These are phyloP conservation scores for Scheffersomyces illinoinensis DNA, from an alignment of 1,139 yeast genomes.

Conservation along the genomic window DNA sequence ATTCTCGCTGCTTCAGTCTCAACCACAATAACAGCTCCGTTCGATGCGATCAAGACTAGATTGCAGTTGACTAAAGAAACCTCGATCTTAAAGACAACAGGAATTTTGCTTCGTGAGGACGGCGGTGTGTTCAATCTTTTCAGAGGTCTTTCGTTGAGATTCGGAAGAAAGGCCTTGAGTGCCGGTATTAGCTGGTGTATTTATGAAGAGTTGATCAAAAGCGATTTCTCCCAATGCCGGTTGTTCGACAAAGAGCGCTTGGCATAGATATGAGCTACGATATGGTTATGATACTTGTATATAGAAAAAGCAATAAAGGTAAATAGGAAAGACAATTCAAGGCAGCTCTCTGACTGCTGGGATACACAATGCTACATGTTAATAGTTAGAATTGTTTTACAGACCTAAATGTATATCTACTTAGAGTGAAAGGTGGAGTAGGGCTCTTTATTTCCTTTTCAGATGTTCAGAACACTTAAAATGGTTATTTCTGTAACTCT, in stretches of 20 bases:
- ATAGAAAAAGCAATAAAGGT: not conserved
- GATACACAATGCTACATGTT: no score
- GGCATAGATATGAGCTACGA: not conserved
- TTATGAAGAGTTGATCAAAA: slow-evolving; percentile 79
- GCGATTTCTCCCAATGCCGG: slow-evolving; percentile 2
- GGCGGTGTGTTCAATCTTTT: slow-evolving; percentile 69
- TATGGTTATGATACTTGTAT: not conserved
- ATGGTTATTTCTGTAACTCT: not conserved
- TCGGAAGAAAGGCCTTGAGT: slow-evolving; percentile 83
- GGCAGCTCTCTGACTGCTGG: not conserved
- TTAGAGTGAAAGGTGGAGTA: no score
- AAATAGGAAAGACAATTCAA: not conserved
- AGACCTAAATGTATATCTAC: no score
- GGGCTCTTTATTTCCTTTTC: no score
- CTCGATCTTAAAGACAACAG: slow-evolving; percentile 29
- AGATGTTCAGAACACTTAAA: no score
- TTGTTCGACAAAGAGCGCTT: slow-evolving; percentile 1
- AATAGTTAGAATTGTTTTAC: no score
- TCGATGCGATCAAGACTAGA: slow-evolving; percentile 90
- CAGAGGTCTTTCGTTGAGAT: slow-evolving; percentile 79
- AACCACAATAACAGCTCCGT: slow-evolving; percentile 89
- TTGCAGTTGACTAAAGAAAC: slow-evolving; percentile 57
- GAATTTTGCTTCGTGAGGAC: slow-evolving; percentile 42
- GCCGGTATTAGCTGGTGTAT: slow-evolving; percentile 98
- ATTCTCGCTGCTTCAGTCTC: slow-evolving; percentile 75